phyloP scores from a whole-genome alignment of 2,329 filamentous ascomycete species.

The Colletotrichum camelliae region DNA sequence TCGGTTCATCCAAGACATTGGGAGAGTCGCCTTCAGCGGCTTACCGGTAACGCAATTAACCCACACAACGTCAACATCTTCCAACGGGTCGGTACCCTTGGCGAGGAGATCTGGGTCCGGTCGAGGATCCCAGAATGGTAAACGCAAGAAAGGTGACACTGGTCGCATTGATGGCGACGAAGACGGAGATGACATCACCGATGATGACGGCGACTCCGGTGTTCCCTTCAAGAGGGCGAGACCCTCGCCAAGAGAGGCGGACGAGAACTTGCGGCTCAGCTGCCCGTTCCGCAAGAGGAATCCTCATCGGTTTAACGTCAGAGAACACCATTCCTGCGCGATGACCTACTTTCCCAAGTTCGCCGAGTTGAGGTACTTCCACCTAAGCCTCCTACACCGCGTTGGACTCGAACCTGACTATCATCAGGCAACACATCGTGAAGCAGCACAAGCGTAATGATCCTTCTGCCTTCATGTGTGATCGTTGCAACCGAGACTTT shows the following conservation, averaged over 20 bases:
- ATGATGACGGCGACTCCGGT: constrained; percentile 34
- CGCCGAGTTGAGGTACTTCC: constrained; percentile 40
- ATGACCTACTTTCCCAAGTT: constrained; percentile 49
- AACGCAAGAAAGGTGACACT: constrained; percentile 38
- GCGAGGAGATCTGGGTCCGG: not conserved
- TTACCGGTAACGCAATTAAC: constrained; percentile 28
- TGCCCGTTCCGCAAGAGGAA: constrained; percentile 52
- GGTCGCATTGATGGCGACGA: constrained; percentile 29
- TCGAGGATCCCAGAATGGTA: constrained; percentile 26
- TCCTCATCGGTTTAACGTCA: constrained; percentile 49
- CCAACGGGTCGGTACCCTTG: constrained; percentile 21
- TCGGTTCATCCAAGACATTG: constrained; percentile 38
- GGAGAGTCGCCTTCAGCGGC: constrained; percentile 31
- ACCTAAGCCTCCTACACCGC: not conserved
- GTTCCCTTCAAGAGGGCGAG: constrained; percentile 33
- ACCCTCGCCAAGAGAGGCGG: constrained; percentile 35
- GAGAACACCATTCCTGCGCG: constrained; percentile 49
- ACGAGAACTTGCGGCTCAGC: constrained; percentile 44
- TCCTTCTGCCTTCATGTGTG: constrained; percentile 44
- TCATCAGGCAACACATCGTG: constrained; percentile 43
- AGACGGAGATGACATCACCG: constrained; percentile 38
- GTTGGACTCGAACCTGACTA: not conserved
- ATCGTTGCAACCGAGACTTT: constrained; percentile 45
- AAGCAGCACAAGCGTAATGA: constrained; percentile 48
- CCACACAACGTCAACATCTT: constrained; percentile 35